Percentiles rank a stretch among this genome's conserved stretches.
Conservation (phyloP, 768 basidiomycete species). For the Royoungia palumana region DNA sequence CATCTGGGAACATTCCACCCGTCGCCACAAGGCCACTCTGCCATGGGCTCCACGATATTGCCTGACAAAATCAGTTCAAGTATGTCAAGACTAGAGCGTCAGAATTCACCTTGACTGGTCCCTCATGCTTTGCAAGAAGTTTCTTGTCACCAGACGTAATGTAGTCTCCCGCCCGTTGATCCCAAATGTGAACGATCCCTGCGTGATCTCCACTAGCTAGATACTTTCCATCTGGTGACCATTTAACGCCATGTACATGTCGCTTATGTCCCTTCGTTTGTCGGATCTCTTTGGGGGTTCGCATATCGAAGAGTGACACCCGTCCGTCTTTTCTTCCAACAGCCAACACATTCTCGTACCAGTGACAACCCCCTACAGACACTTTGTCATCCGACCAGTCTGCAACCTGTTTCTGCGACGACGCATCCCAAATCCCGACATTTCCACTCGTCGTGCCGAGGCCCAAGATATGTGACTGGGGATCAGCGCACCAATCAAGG, state of each 20-base stretch:
- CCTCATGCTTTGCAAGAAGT: constrained; percentile 41
- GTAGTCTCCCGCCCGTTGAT: constrained; percentile 33
- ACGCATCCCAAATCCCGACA: constrained; percentile 55
- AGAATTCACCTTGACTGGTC: constrained; percentile 40
- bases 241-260: constrained; percentile 40
- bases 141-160: constrained; percentile 32
- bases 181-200: constrained; percentile 45
- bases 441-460: constrained; percentile 49
- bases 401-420: constrained; percentile 23
- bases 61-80: constrained; percentile 37
- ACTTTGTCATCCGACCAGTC: constrained; percentile 35
- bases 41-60: constrained; percentile 76
- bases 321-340: constrained; percentile 39
- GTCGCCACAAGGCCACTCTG: constrained; percentile 63
- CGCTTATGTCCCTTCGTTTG: constrained; percentile 31
- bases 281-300: constrained; percentile 27
- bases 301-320: constrained; percentile 38
- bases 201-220: constrained; percentile 41
- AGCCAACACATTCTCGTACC: constrained; percentile 36
- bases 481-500: constrained; percentile 50
- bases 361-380: constrained; percentile 40
- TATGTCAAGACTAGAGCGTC: background rate
- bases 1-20: constrained; percentile 63
- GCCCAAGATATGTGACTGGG: constrained; percentile 43
- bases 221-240: constrained; percentile 38